These are phyloP conservation scores for Xylaria flabelliformis DNA, from an alignment of 495 filamentous ascomycete species.

Conservation along the genomic window DNA sequence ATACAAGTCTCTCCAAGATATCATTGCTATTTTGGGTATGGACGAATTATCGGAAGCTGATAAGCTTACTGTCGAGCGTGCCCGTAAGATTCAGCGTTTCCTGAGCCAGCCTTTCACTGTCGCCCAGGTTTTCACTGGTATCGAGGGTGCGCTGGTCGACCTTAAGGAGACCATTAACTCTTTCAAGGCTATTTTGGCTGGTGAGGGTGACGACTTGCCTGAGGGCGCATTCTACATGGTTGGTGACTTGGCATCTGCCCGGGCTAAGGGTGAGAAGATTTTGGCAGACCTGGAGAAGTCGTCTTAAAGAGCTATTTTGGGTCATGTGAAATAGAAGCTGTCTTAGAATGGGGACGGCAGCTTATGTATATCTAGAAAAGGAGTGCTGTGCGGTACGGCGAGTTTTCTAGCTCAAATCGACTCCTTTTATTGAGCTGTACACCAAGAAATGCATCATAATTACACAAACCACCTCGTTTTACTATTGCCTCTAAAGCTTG, in stretches of 20 bases:
- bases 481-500: neutral
- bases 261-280: conserved; percentile 99
- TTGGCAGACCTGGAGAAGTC: conserved; percentile 87
- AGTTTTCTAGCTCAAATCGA: conserved; percentile 43
- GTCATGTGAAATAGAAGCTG: conserved; percentile 44
- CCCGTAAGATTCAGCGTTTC: conserved; percentile 99
- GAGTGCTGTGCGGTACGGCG: conserved; percentile 40
- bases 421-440: conserved; percentile 47
- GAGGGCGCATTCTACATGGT: conserved; percentile 99
- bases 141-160: conserved; percentile 95
- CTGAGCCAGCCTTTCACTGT: conserved; percentile 98
- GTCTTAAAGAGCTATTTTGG: conserved; percentile 57
- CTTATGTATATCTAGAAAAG: conserved; percentile 49
- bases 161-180: conserved; percentile 96
- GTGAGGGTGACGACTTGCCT: conserved; percentile 94
- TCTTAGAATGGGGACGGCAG: conserved; percentile 30
- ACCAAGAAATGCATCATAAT: conserved; percentile 43
- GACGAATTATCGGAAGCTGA: conserved; percentile 98
- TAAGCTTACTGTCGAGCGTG: conserved; percentile 99
- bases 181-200: conserved; percentile 97
- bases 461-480: conserved; percentile 13
- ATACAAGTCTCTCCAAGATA: conserved; percentile 99
- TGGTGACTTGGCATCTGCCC: conserved; percentile 90
- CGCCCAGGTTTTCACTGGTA: conserved; percentile 98
- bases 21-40: conserved; percentile 99